Base-by-base conservation (phyloP, 352 stramenopile genomes). In the Phytophthora niederhauseri region DNA sequence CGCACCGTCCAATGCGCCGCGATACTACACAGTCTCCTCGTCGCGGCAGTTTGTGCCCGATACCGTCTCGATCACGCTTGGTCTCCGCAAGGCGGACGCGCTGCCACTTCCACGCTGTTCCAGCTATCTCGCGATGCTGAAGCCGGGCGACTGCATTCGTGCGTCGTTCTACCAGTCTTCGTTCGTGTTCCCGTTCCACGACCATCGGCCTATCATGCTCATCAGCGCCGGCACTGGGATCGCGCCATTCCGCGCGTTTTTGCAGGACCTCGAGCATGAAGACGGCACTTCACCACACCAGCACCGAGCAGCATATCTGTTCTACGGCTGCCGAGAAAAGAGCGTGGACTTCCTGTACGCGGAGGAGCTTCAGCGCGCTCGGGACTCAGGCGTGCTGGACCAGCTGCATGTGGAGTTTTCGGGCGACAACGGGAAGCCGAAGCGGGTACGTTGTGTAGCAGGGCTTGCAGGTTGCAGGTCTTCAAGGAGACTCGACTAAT, bases 1-100 rank as follows among this genome's bases (percentile, higher is more conserved):
- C 20, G 87, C 78, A 6, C 85, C 89, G 14, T 56, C 68, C 26
- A 93, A 93, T 62, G 71, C 81, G 0, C 77, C 85, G 17, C 78
- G 89, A 11, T 93, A 94, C 61, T 96, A 96, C 78, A 95, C 87
- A 6, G 78, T 96, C 12, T 94, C 89, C 30, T 96, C 89, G 2
- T 96, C 89, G 50, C 76, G 85, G 8, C 72, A 72, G n/a, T 80
- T 84, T 50, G 71, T 73, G 28, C 81, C 80, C 0, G 68, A 92
- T 28, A 78, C 62, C 1, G 76, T 93, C 31, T 90, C 86, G 20
- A 85, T 96, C 57, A 93, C 89, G 7, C 77, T 96, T 11, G 87
- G 87, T 4, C 65, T 93, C 34, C 83, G 85, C 12, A 75, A 89
- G 57, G 72, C 80, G 30, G 74, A 80, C 28, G 19, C 61, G 1